Base-by-base conservation (phyloP, 352 stramenopile genomes). In the Albugo candida region DNA sequence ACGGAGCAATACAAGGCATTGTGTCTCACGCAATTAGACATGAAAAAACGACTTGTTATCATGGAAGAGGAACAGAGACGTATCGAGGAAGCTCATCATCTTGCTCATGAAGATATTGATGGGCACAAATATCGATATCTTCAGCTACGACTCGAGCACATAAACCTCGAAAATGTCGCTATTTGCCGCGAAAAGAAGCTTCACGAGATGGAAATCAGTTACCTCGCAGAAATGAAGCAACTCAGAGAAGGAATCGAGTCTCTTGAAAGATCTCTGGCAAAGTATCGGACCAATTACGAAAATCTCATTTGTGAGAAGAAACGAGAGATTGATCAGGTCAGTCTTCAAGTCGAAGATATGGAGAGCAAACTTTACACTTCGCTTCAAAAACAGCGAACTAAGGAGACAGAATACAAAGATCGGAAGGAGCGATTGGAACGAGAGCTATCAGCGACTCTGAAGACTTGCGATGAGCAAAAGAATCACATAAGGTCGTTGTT, bases 361-460 rank as follows among this genome's bases (percentile, higher is more conserved):
- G 24, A 31, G 24, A 31, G 24, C 3, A 31, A 18, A 37, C 47
- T 16, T 56, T 53, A 38, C 42, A 76, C n/a, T 53, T 58, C 24
- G 53, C 76, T 47, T 34, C 53, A 18, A 36, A 41, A n/a, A 62
- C 63, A 39, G 42, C 34, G 17, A 67, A 66, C 14, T 47, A 51
- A 12, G 24, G 24, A 31, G 3, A 43, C 2, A 10, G 38, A 43
- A 43, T 24, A 10, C 38, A 43, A 43, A 8, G 17, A 43, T 43
- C 17, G 19, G 8, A 8, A 10, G 38, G 8, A 43, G 8, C 3
- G 8, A 8, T 8, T 24, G 3, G 38, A 43, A 43, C 2, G 8
- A 2, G 38, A 43, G 3, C 3, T 43, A 2, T 24, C 17, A 24
- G 17, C 19, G 8, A 43, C 38, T 24, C 3, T 10, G 19, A 43